Base-by-base conservation (phyloP, 345 rosid species). In the Cardiospermum halicacabum region DNA sequence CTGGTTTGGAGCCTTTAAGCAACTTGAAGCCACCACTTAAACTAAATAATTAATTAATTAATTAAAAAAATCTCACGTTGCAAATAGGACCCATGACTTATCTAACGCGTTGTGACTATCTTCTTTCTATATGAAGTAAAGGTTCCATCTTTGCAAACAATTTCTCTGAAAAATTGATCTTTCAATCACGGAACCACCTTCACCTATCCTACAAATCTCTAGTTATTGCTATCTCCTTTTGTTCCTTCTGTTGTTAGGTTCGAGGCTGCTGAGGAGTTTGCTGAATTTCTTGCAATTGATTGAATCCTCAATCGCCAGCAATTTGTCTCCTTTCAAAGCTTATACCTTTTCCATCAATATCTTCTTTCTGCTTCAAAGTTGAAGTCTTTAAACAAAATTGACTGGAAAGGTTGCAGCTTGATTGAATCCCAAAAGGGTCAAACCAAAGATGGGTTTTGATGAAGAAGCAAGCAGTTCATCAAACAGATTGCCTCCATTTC, bases 381-480 rank as follows among this genome's bases (percentile, higher is more conserved):
- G 2, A 4, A 5, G 7, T 47, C 51, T 47, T 47, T 47, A 9
- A 21, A 18, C n/a, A 21, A 6, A 47, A 1, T 11, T 43, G 2
- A 0, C 43, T 39, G 3, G 7, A 18, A 47, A 15, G 16, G 9
- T 18, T 49, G 25, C 11, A 34, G 18, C 24, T 49, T n/a, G 27
- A 1, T 49, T 19, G 4, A n/a, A 48, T 11, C 18, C 4, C 5
- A 1, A 51, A 3, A 18, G 1, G 5, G 50, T 18, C 34, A n/a
- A 61, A 11, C 11, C 49, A 36, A 59, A 24, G 12, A 76, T 68
- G 76, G 68, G 43, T 10, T 64, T 72, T 26, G 68, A 76, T 25
- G 51, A 56, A 68, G 82, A 77, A 65, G 78, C 78, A 37, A 60
- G 71, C 37, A 75, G 82, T 12, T 81, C 80, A 34, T 73, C 84